Conservation (phyloP, 2,329 filamentous ascomycete species). For the Penicillium thymicola region DNA sequence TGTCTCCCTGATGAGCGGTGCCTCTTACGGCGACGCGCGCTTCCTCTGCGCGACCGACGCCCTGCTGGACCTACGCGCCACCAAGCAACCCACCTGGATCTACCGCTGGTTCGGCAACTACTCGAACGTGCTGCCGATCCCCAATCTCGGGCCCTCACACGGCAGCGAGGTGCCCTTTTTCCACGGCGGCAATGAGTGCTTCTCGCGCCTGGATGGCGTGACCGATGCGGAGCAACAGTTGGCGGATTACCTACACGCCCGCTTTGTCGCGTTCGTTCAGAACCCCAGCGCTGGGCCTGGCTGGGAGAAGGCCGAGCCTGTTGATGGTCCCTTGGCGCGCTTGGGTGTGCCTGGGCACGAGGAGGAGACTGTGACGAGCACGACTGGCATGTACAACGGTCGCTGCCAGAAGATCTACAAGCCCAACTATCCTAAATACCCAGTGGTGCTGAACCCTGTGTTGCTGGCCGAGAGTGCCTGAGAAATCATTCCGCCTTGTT, state of each 20-base stretch:
- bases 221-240: background rate
- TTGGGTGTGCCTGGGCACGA: background rate
- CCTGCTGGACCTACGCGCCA: background rate
- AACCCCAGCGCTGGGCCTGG: background rate
- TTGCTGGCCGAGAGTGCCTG: background rate
- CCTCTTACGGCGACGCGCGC: background rate
- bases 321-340: background rate
- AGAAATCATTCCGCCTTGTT: background rate
- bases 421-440: background rate
- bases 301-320: background rate
- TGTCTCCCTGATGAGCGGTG: background rate
- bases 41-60: background rate
- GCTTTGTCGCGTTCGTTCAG: background rate
- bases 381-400: background rate
- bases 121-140: background rate
- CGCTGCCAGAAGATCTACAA: background rate
- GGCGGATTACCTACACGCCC: background rate
- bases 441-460: background rate
- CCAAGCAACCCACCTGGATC: background rate
- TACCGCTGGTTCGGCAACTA: background rate
- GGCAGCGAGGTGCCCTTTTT: background rate
- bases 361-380: background rate
- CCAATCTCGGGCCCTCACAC: background rate
- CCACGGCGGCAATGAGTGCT: background rate
- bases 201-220: background rate